Conservation (phyloP, 1,284 basidiomycete genomes). For the Ceratobasidium sp. region DNA sequence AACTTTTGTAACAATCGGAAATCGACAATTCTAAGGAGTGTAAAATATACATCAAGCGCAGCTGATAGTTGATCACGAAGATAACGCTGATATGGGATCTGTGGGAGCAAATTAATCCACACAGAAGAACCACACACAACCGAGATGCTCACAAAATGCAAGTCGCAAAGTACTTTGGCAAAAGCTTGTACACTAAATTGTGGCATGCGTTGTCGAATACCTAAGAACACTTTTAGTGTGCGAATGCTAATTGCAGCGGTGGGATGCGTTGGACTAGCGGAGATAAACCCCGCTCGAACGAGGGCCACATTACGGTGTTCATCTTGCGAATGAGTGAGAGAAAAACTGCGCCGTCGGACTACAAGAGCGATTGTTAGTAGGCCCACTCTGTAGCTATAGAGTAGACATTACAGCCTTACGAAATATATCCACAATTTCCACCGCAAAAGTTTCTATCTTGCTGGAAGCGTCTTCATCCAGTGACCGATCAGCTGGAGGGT, state of each 20-base stretch:
- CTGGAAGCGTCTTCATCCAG: neutral
- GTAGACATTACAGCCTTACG: neutral
- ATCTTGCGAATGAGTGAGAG: neutral
- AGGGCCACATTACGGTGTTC: constrained; percentile 1
- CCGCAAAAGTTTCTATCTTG: neutral
- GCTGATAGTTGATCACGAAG: constrained; percentile 43
- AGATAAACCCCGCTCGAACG: neutral
- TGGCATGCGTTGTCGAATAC: constrained; percentile 43
- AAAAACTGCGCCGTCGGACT: neutral
- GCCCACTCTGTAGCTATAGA: neutral
- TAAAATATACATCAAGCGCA: constrained; percentile 46
- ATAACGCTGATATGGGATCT: constrained; percentile 44
- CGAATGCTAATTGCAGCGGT: constrained; percentile 46
- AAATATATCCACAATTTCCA: neutral
- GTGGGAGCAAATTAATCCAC: no score
- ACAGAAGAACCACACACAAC: neutral
- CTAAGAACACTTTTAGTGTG: constrained; percentile 48
- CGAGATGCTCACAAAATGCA: constrained; percentile 45
- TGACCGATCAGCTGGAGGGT: neutral
- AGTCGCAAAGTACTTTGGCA: constrained; percentile 48
- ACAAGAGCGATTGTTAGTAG: neutral
- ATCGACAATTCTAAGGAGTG: constrained; percentile 41
- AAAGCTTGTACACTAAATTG: constrained; percentile 51
- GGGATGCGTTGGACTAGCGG: constrained; percentile 35
- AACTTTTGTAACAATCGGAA: constrained; percentile 38